A percentile compares a stretch with the other conserved stretches of the same genome.
Evolutionary conservation across 768 basidiomycete genomes (phyloP).

Genomic region (Astraeus odoratus): DNA sequence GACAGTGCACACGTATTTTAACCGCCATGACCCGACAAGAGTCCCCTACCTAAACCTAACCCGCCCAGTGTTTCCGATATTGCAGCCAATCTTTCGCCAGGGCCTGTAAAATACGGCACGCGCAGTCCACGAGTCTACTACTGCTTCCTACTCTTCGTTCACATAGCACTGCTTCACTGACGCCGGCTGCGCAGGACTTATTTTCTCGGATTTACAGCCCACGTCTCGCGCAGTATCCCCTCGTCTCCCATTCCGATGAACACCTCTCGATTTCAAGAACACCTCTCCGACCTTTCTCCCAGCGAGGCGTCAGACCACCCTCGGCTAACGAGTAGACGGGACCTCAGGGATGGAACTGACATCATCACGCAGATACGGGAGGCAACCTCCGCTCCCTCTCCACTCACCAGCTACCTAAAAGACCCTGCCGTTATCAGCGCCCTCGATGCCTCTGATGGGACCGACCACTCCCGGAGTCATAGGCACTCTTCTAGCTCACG

Average conservation of each 20-base stretch:
- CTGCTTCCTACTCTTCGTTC: neutral
- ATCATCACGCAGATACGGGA: conserved; percentile 36
- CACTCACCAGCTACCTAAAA: conserved; percentile 37
- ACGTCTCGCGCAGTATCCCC: no score
- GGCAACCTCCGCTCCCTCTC: conserved; percentile 39
- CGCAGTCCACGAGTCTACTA: conserved; percentile 15
- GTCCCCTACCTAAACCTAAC: no score
- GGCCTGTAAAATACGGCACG: conserved; percentile 11
- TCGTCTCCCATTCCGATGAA: conserved; percentile 13
- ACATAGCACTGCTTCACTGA: conserved; percentile 11
- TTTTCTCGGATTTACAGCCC: conserved; percentile 5
- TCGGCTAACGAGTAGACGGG: conserved; percentile 2
- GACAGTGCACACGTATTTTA: neutral
- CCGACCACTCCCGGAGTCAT: conserved; percentile 22
- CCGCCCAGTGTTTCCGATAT: no score
- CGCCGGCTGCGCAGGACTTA: conserved; percentile 5
- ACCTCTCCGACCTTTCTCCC: conserved; percentile 15
- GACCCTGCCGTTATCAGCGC: conserved; percentile 35
- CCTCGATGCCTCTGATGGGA: conserved; percentile 26
- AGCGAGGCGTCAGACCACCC: conserved; percentile 10
- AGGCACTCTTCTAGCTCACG: conserved; percentile 32
- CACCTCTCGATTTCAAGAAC: conserved; percentile 25
- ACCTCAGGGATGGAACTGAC: conserved; percentile 19
- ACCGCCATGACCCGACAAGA: neutral
- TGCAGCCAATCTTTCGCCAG: no score